Base-by-base conservation (phyloP, 768 basidiomycete species). In the Tulasnella sp. region DNA sequence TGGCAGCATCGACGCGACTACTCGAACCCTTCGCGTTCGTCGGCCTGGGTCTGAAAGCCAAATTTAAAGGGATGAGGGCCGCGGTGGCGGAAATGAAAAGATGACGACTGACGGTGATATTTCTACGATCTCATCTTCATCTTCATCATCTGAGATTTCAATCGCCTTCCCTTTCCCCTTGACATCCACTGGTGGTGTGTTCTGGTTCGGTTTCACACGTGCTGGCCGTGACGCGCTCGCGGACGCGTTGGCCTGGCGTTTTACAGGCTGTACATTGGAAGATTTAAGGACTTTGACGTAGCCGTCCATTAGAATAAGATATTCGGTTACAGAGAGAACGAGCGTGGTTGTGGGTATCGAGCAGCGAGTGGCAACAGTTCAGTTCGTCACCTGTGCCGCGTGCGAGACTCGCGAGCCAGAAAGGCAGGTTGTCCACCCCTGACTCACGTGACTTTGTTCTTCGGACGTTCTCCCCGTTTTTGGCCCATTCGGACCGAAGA, bases 261-360 rank as follows among this genome's bases (percentile, higher is more conserved):
- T 69, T 69, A 69, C 64, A 69, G 64, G 28, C 64, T 69, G 64
- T 69, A 69, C 64, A 69, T 69, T 69, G 24, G 64, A 69, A 69
- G 64, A 69, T 37, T 69, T 69, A 37, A 69, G 64, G 64, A 69
- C 64, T 69, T 69, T 69, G 6, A 69, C 28, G 64, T 69, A 69
- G 11, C 31, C 64, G 64, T 69, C 34, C 64, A 69, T 69, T 0
- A 31, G 7, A 46, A 64, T 64, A 20, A 69, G 64, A 28, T 31
- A 69, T 69, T 8, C 16, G 60, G 0, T 34, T 69, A 69, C 31
- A 69, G 54, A 54, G 28, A 18, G 64, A 69, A 34, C 34, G 64
- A 69, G 64, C 64, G 64, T 69, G 64, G 64, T n/a, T 69, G 64
- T 28, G 64, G 28, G 34, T 69, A 69, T 31, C 64, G 28, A 69